phyloP scores from a whole-genome alignment of 2,329 filamentous ascomycete genomes.

The Epichloe brachyelytri region DNA sequence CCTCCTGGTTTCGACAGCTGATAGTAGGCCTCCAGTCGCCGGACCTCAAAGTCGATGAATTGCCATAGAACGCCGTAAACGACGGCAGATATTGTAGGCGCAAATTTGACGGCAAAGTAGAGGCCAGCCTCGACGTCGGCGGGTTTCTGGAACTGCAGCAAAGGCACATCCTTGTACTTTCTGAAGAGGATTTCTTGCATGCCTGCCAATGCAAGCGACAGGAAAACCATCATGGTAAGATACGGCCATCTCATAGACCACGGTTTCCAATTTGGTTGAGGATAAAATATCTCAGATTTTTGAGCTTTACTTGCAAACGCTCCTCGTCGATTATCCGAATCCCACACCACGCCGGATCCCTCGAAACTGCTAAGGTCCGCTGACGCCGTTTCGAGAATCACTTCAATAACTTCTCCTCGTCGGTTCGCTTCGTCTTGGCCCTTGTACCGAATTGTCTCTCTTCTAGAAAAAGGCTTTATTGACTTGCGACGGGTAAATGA shows the following conservation, averaged over 20 bases:
- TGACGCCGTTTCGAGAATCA: slow-evolving; percentile 33
- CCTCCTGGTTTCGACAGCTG: slow-evolving; percentile 49
- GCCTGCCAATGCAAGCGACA: slow-evolving; percentile 40
- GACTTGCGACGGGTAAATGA: slow-evolving; percentile 27
- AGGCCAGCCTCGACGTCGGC: slow-evolving; percentile 34
- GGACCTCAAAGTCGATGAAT: slow-evolving; percentile 52
- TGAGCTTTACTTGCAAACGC: slow-evolving; percentile 25
- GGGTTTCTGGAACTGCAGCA: slow-evolving; percentile 37
- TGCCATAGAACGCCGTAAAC: slow-evolving; percentile 54
- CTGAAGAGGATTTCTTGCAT: slow-evolving; percentile 44
- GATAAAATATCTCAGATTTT: slow-evolving; percentile 40
- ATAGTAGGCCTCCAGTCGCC: slow-evolving; percentile 53
- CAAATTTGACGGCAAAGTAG: slow-evolving; percentile 52
- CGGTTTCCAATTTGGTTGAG: slow-evolving; percentile 54
- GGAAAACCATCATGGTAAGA: slow-evolving; percentile 35
- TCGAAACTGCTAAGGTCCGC: slow-evolving; percentile 41
- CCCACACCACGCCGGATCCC: slow-evolving; percentile 23
- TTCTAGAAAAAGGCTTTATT: slow-evolving; percentile 14
- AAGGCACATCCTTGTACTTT: slow-evolving; percentile 28
- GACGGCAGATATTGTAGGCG: slow-evolving; percentile 48
- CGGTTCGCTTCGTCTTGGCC: slow-evolving; percentile 48
- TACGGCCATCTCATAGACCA: slow-evolving; percentile 53
- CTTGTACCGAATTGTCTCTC: slow-evolving; percentile 32
- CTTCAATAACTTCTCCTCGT: slow-evolving; percentile 45
- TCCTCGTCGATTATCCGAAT: slow-evolving; percentile 22